phyloP scores from a whole-genome alignment of 768 basidiomycete species.

The Coprinopsis cinerea region DNA sequence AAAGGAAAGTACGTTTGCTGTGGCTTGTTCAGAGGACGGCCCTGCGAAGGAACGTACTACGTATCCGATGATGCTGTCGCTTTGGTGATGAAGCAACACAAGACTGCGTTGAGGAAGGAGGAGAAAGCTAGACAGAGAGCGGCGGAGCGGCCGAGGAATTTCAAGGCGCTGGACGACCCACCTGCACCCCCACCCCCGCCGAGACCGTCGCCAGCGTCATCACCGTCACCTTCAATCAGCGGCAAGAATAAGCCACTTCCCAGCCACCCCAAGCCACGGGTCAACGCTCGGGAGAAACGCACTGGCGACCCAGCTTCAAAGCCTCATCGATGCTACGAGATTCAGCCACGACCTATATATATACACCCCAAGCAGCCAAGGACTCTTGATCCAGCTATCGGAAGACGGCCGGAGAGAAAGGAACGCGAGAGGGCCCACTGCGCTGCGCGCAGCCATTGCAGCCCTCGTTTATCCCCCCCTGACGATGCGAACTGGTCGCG shows the following conservation, averaged over 20 bases:
- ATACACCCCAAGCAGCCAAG: too few species aligned
- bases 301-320: too few species aligned
- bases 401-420: too few species aligned
- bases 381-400: too few species aligned
- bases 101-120: not conserved
- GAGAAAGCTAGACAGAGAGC: not conserved
- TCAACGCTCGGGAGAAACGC: too few species aligned
- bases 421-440: too few species aligned
- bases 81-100: slow-evolving; percentile 1
- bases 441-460: too few species aligned
- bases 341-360: too few species aligned
- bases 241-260: too few species aligned
- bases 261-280: too few species aligned
- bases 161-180: not conserved
- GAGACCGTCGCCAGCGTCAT: not conserved
- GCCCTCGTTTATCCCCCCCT: not conserved
- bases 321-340: too few species aligned
- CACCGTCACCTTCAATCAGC: too few species aligned
- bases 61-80: slow-evolving; percentile 9
- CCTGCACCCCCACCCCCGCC: not conserved
- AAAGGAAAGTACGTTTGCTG: slow-evolving; percentile 25
- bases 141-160: not conserved
- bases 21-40: slow-evolving; percentile 13
- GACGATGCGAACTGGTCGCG: not conserved
- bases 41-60: slow-evolving; percentile 20